phyloP scores from a whole-genome alignment of 164 flowering plant genomes.

The Stephania yunnanensis region DNA sequence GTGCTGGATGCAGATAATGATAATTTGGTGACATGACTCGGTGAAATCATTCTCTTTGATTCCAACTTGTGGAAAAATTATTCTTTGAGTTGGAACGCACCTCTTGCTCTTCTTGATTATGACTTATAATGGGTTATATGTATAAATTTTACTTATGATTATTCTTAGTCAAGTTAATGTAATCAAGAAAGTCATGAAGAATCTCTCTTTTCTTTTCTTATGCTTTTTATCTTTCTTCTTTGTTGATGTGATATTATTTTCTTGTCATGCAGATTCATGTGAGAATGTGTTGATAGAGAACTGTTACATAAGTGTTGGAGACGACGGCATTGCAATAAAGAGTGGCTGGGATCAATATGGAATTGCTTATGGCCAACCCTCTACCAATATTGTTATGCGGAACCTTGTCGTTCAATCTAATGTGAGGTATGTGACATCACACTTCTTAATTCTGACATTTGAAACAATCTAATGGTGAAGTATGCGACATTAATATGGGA shows the following conservation, averaged over 20 bases:
- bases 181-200: slow-evolving; percentile 1
- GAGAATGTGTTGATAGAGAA: slow-evolving; percentile 86
- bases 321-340: slow-evolving; percentile 94
- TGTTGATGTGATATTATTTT: not conserved
- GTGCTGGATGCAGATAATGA: not conserved
- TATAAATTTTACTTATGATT: not conserved
- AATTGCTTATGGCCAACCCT: slow-evolving; percentile 73
- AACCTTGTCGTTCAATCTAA: slow-evolving; percentile 78
- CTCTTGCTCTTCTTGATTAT: not conserved
- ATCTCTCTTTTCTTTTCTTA: not conserved
- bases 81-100: not conserved
- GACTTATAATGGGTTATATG: not conserved
- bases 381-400: slow-evolving; percentile 69
- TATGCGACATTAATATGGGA: no score
- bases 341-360: slow-evolving; percentile 99
- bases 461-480: not conserved
- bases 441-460: not conserved
- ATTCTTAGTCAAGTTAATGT: not conserved
- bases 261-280: slow-evolving; percentile 70
- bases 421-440: slow-evolving; percentile 54
- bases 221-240: not conserved
- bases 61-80: no score
- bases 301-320: slow-evolving; percentile 95
- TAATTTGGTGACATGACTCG: not conserved
- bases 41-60: not conserved